These are phyloP conservation scores for Aspergillus funiculosus DNA, from an alignment of 495 filamentous ascomycete genomes.

Conservation along the genomic window DNA sequence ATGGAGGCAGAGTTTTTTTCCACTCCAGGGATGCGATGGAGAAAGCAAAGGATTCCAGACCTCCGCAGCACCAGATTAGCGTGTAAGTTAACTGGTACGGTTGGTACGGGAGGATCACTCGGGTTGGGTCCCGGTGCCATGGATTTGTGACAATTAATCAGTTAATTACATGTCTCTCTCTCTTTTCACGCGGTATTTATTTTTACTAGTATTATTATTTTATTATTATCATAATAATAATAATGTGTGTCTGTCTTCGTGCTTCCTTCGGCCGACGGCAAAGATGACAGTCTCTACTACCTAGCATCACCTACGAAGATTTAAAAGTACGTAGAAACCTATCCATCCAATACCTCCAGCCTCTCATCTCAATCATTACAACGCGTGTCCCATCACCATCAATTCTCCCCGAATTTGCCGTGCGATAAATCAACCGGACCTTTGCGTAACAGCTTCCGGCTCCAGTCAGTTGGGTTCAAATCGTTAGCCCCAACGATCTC, in stretches of 20 bases:
- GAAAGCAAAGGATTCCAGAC: conserved; percentile 2
- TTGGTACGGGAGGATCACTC: conserved; percentile 12
- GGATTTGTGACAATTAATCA: neutral
- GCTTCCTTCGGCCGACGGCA: no score
- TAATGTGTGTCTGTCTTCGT: no score
- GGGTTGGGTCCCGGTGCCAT: conserved; percentile 10
- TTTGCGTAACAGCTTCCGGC: conserved; percentile 15
- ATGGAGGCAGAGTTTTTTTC: conserved; percentile 1
- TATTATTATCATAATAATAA: no score
- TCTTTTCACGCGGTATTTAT: neutral
- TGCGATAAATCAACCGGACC: conserved; percentile 9
- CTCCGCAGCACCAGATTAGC: neutral
- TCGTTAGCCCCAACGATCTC: conserved; percentile 11
- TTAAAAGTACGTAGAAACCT: no score
- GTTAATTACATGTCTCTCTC: neutral
- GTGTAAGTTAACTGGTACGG: conserved; percentile 1
- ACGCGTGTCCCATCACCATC: neutral
- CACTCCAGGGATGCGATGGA: conserved; percentile 3
- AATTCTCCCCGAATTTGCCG: conserved; percentile 1
- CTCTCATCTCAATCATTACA: neutral
- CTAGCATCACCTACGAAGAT: no score
- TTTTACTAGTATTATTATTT: neutral
- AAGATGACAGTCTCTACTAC: no score
- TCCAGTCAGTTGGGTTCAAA: conserved; percentile 10
- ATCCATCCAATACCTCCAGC: neutral